Base-by-base conservation (phyloP, 2,329 filamentous ascomycete species). In the Davidsoniella australis region DNA sequence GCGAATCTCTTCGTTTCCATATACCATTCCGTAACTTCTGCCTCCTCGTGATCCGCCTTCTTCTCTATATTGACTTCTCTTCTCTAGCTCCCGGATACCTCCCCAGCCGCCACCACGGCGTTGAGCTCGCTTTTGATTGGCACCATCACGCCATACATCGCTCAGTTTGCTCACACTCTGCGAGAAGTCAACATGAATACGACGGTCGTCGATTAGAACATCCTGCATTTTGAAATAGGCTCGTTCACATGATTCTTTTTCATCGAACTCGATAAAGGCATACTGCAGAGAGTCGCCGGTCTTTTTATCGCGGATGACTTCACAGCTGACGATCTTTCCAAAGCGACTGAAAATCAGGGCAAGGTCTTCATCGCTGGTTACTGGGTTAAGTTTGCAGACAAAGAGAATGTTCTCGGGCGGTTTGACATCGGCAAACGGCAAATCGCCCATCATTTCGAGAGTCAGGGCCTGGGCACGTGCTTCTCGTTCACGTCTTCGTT, bases 171-270 rank as follows among this genome's bases (percentile, higher is more conserved):
- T 76, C 54, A 88, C 91, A 61, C 86, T 94, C 67, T 98, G 91
- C 9, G 88, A 95, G 64, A 98, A 98, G 66, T 98, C 91, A 50
- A 98, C 91, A 60, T 98, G 91, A 55, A 98, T 98, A 40, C 91
- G 81, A 56, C 94, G 85, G 58, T 98, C 91, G 59, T 98, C 91
- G 56, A 98, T 96, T 49, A 98, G 68, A 1, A 96, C 89, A 2
- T 82, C 86, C 63, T 98, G 87, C 91, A 98, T 98, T 67, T 98
- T 98, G 68, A 93, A 91, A 60, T 95, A 98, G 2, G 91, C 91
- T 47, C 85, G 78, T 65, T 98, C 91, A 62, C 91, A 96, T 48
- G 89, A 84, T 56, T 82, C 77, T 65, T 95, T 91, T 49, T 93
- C 83, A 52, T 89, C 85, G 58, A 89, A 98, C 62, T 98, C 91